phyloP scores from a whole-genome alignment of 257 asterid genomes.

The Fraxinus pennsylvanica region DNA sequence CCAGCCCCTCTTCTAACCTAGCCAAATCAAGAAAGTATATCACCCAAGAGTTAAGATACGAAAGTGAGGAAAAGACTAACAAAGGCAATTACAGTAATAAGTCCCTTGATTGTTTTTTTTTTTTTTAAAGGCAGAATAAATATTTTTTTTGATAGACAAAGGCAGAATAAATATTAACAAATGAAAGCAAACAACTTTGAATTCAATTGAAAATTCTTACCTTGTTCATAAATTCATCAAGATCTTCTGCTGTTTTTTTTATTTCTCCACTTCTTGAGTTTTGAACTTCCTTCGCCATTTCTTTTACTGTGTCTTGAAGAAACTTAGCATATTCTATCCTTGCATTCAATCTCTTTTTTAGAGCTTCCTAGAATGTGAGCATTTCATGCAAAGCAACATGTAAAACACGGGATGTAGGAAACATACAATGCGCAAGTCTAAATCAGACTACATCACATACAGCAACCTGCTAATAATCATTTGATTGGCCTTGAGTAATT shows the following conservation, averaged over 20 bases:
- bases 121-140: neutral
- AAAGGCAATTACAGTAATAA: conserved; percentile 10
- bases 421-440: conserved; percentile 3
- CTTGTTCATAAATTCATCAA: conserved; percentile 83
- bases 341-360: conserved; percentile 76
- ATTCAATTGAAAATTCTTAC: conserved; percentile 37
- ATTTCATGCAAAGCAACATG: conserved; percentile 21
- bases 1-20: conserved; percentile 90
- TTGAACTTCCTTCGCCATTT: conserved; percentile 98
- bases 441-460: conserved; percentile 17
- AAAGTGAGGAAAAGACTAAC: conserved; percentile 14
- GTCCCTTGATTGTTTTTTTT: conserved; percentile 9
- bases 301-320: conserved; percentile 95
- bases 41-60: conserved; percentile 8
- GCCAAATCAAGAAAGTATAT: conserved; percentile 23
- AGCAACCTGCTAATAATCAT: neutral
- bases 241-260: conserved; percentile 95
- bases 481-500: conserved; percentile 16
- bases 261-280: conserved; percentile 82
- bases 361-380: conserved; percentile 62
- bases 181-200: neutral
- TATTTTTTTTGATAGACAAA: neutral
- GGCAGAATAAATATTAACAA: neutral
- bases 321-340: conserved; percentile 95
- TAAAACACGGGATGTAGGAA: conserved; percentile 10